A percentile compares a stretch with the other conserved stretches of the same genome.
These are phyloP conservation scores for Aureobasidium melanogenum DNA, from an alignment of 2,329 filamentous ascomycete species.

Conservation along the genomic window DNA sequence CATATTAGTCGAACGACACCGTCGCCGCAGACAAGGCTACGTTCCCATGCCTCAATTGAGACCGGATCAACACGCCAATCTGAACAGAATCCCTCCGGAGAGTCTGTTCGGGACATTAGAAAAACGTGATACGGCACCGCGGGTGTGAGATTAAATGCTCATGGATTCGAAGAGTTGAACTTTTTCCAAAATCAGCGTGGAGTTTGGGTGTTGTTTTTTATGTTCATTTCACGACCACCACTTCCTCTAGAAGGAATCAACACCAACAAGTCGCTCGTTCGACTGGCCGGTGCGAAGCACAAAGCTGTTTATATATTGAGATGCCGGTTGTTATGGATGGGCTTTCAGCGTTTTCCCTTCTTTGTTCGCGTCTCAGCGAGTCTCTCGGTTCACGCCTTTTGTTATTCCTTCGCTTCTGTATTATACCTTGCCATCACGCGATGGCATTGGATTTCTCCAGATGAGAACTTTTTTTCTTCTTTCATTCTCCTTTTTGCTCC, in stretches of 20 bases:
- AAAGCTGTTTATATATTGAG: conserved; percentile 2
- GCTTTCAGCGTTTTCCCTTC: background rate
- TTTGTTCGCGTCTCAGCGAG: background rate
- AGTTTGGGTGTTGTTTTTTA: conserved; percentile 4
- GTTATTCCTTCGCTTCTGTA: background rate
- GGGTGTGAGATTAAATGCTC: conserved; percentile 9
- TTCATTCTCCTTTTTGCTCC: background rate
- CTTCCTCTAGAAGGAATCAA: background rate
- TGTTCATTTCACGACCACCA: conserved; percentile 1
- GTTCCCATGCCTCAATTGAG: conserved; percentile 57
- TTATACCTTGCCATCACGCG: background rate
- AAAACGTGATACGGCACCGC: conserved; percentile 14
- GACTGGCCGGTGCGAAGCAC: background rate
- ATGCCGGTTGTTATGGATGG: background rate
- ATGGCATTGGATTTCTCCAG: background rate
- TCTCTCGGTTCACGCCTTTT: background rate
- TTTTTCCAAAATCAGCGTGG: conserved; percentile 6
- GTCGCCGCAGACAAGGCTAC: conserved; percentile 73
- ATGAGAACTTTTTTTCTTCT: background rate
- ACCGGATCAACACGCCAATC: conserved; percentile 37
- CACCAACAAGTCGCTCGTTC: background rate
- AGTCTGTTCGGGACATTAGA: conserved; percentile 24
- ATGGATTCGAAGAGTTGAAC: background rate
- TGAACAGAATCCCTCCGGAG: conserved; percentile 43
- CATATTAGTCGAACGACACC: conserved; percentile 64